Conservation (phyloP, 306 rosid species). For the Castanea sativa region DNA sequence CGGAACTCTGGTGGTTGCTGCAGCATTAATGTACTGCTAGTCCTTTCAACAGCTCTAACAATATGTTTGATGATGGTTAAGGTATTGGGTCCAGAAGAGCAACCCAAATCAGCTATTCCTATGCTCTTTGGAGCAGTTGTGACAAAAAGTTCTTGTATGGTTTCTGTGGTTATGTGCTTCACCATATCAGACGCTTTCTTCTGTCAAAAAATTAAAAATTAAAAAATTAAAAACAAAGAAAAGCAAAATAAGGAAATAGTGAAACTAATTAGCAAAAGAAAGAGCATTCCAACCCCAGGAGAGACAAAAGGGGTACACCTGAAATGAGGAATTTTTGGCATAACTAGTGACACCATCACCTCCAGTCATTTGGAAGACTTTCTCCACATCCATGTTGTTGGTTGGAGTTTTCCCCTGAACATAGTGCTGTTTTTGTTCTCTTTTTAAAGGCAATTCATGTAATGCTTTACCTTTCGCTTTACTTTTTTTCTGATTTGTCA, state of each 20-base stretch:
- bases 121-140: conserved; percentile 62
- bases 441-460: not conserved
- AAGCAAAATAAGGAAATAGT: not conserved
- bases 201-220: conserved; percentile 36
- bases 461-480: too few species aligned
- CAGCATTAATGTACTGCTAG: conserved; percentile 32
- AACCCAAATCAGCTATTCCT: conserved; percentile 90
- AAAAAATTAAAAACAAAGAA: not conserved
- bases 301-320: conserved; percentile 40
- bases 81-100: conserved; percentile 89
- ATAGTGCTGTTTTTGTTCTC: not conserved
- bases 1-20: conserved; percentile 56
- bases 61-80: conserved; percentile 73
- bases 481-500: too few species aligned
- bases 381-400: conserved; percentile 70
- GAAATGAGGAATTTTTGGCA: conserved; percentile 79
- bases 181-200: conserved; percentile 72
- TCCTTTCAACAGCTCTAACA: conserved; percentile 48
- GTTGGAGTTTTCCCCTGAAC: conserved; percentile 2
- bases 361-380: conserved; percentile 82
- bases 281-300: not conserved
- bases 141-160: conserved; percentile 57
- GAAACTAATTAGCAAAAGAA: not conserved
- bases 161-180: conserved; percentile 70
- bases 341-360: conserved; percentile 85